Percentiles rank a stretch among this genome's conserved stretches.
Conservation (phyloP, 139 green algal genomes). For the Auxenochlorella protothecoides region DNA sequence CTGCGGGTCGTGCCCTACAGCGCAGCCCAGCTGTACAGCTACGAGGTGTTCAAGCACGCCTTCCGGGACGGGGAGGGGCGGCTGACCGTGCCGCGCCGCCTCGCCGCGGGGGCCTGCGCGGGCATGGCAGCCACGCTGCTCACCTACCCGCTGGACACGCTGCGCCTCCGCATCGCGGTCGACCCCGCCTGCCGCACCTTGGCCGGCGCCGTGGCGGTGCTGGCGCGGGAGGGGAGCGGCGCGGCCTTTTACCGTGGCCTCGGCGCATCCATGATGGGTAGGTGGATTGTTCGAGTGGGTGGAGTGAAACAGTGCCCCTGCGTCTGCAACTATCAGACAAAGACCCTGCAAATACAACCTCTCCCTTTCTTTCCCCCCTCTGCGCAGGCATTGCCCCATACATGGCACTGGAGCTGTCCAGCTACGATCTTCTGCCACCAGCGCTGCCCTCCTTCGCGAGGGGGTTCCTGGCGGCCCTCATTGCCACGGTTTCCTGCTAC, state of each 20-base stretch:
- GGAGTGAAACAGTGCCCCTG: not conserved
- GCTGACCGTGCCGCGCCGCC: conserved; percentile 45
- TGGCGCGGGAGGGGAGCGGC: conserved; percentile 48
- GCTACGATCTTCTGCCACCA: conserved; percentile 55
- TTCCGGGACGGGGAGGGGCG: conserved; percentile 38
- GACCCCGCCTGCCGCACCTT: conserved; percentile 53
- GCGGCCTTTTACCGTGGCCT: conserved; percentile 60
- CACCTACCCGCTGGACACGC: conserved; percentile 72
- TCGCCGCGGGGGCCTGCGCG: conserved; percentile 54
- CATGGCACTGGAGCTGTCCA: conserved; percentile 65
- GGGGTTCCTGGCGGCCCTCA: conserved; percentile 53
- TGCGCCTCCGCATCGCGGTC: conserved; percentile 64
- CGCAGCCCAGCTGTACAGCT: conserved; percentile 53
- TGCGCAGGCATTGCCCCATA: conserved; percentile 64
- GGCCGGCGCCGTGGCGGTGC: conserved; percentile 19
- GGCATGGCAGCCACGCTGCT: conserved; percentile 62
- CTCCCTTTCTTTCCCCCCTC: not conserved
- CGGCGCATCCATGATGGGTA: conserved; percentile 48
- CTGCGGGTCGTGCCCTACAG: conserved; percentile 66
- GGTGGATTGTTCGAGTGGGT: too few species aligned
- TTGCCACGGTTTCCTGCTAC: conserved; percentile 62
- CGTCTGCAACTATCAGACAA: too few species aligned
- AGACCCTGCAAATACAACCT: too few species aligned
- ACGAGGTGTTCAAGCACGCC: conserved; percentile 58
- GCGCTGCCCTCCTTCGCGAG: conserved; percentile 42